Base-by-base conservation (phyloP, 148 eudicot species). In the Rhododendron kiyosumense region DNA sequence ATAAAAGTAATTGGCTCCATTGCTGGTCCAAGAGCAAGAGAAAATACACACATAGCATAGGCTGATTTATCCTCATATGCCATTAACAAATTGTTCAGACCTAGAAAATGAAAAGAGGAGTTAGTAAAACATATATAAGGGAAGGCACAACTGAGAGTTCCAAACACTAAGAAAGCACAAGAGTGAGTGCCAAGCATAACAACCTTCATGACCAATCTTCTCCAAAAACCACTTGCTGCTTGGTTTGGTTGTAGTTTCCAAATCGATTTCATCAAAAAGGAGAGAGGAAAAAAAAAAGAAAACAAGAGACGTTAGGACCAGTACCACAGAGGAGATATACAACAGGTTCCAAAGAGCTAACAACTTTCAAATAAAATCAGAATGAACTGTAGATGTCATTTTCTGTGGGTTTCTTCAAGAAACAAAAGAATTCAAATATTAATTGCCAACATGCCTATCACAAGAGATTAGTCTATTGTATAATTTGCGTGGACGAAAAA, bases 21-120 rank as follows among this genome's bases (percentile, higher is more conserved):
- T 83, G 91, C 88, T 85, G 98, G 97, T 80, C 97, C 99, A 85
- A 96, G 91, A 52, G 96, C 92, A 88, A 96, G 94, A 86, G 98
- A 95, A 88, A 96, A 96, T 34, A 93, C 93, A 87, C 99, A 96
- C 83, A 96, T 67, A 43, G 99, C 96, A 92, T 90, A 96, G 34
- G 99, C 99, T 36, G 99, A 96, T 92, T 95, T 96, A 89, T 96
- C 99, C 78, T 94, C 97, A 86, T 95, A 96, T 75, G 98, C 97
- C 95, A 79, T 89, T 88, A 96, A 86, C 85, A 96, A 81, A 88
- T 96, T 96, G 87, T 96, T 95, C 48, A 96, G 92, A 86, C 99
- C 99, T 96, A 78, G 57, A 82, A 83, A 67, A 81, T 75, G 80
- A 59, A 46, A 15, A 69, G 73, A 41, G 49, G 59, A 11, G 22